A percentile compares a stretch with the other conserved stretches of the same genome.
Evolutionary conservation across 768 basidiomycete species (phyloP).

Genomic region (Phylloporus sp.): DNA sequence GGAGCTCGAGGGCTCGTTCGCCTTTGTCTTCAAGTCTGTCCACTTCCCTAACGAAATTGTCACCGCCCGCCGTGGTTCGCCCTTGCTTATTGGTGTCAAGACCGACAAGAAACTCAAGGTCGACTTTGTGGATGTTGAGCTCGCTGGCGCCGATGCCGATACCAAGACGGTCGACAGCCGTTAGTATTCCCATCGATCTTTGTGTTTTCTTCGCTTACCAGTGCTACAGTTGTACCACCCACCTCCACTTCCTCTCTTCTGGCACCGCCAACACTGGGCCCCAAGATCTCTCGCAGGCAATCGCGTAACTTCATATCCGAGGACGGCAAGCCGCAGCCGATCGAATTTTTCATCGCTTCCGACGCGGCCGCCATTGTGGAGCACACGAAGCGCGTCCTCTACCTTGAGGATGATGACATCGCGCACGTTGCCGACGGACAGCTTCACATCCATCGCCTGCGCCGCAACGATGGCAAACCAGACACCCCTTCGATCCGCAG

Average conservation of each 20-base stretch:
- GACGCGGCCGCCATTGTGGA: constrained; percentile 96
- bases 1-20: constrained; percentile 98
- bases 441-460: constrained; percentile 97
- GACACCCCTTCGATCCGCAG: constrained; percentile 68
- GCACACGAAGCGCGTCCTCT: constrained; percentile 98
- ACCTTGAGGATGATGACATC: constrained; percentile 98
- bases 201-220: neutral
- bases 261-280: constrained; percentile 51
- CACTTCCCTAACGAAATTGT: constrained; percentile 97
- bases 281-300: constrained; percentile 88
- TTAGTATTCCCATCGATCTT: constrained; percentile 25
- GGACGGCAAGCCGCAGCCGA: constrained; percentile 96
- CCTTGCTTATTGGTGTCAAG: constrained; percentile 96
- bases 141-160: constrained; percentile 68
- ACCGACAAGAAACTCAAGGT: constrained; percentile 99
- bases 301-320: constrained; percentile 98
- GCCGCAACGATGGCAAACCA: constrained; percentile 70
- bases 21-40: constrained; percentile 95
- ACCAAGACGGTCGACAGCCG: constrained; percentile 39
- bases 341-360: constrained; percentile 99
- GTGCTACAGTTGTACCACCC: constrained; percentile 37
- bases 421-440: constrained; percentile 97
- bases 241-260: constrained; percentile 60
- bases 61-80: constrained; percentile 94
- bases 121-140: constrained; percentile 98